Base-by-base conservation (phyloP, 164 flowering plant species). In the Annona cherimola region DNA sequence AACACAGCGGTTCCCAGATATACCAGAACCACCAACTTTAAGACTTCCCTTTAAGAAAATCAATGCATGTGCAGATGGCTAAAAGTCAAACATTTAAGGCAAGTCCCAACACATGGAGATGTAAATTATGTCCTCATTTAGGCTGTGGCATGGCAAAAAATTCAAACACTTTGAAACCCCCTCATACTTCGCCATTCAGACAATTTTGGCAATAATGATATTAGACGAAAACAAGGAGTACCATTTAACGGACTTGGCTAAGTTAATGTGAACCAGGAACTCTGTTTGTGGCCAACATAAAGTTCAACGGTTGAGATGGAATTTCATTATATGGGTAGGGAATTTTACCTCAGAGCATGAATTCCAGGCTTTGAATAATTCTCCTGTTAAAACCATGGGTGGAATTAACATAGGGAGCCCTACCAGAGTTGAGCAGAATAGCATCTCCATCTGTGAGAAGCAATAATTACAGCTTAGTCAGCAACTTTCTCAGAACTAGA, bases 341-440 rank as follows among this genome's bases (percentile, higher is more conserved):
- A 9, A 45, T 45, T 2, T 11, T 65, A 92, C 99, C 97, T 95
- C 86, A 14, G 79, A 86, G 71, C 99, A 95, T 4, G 97, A 84
- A 78, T 45, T 85, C 99, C 99, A 93, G 45, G 98, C 99, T 66
- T 42, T 85, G 80, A 89, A 86, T 26, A 95, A 67, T 71, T 95
- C 99, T 64, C 98, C 98, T 1, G 97, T 95, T 19, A 93, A 61
- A 68, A 95, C 12, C 99, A 95, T 95, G 50, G 99, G 99, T 8
- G 94, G 94, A 67, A 95, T 83, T 83, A 95, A 82, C 84, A 93
- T 86, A 9, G 96, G 99, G 75, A 93, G 76, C 35, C 99, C 99
- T 2, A 93, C 93, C 18, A 90, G 85, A 0, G 98, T 95, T 1
- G 99, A 95, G 84, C 99, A 95, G 69, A 95, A 95, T 6, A 95